Evolutionary conservation across 208 protist genomes (phyloP), one percentile per base, ranked within the genome.

Genomic region (Plasmodiophora brassicae): DNA sequence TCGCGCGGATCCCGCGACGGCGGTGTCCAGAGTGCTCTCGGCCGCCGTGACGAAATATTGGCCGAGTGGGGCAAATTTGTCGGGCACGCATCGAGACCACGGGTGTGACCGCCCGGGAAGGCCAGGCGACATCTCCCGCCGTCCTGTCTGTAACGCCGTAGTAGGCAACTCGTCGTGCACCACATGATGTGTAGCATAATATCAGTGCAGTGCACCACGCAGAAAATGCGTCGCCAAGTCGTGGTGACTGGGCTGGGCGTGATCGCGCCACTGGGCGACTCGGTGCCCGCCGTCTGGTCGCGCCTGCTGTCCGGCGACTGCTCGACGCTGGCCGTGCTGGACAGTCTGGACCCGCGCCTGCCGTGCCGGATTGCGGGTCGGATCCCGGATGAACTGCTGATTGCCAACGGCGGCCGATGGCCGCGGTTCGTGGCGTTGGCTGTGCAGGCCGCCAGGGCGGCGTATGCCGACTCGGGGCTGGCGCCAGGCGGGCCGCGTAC

Each of bases 191-290:
- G n/a, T n/a, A n/a, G n/a, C n/a, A n/a, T n/a, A n/a, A n/a, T n/a
- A n/a, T n/a, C n/a, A n/a, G n/a, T n/a, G n/a, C n/a, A n/a, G n/a
- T n/a, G n/a, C n/a, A n/a, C n/a, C n/a, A n/a, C n/a, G n/a, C n/a
- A n/a, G n/a, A n/a, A n/a, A n/a, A 57, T 57, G 65, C 20, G 10
- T 8, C 91, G 94, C 10, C 94, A 96, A 45, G 96, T 98, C 0
- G 96, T 98, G 0, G 96, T 98, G 5, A 98, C 96, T 0, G 97
- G 97, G 0, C 89, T 98, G 10, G 97, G 97, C 38, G 44, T 96
- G 1, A 95, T 98, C 5, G 96, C 95, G 0, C 96, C 97, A 1
- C 91, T 98, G 14, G 97, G 96, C 28, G 39, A 94, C 1, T 91
- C 88, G n/a, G 92, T 94, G 0, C 10, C 90, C 0, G 53, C 88